Evolutionary conservation across 352 stramenopile genomes (phyloP), one percentile per base, ranked within the genome.

Genomic region (Pythium oligandrum): DNA sequence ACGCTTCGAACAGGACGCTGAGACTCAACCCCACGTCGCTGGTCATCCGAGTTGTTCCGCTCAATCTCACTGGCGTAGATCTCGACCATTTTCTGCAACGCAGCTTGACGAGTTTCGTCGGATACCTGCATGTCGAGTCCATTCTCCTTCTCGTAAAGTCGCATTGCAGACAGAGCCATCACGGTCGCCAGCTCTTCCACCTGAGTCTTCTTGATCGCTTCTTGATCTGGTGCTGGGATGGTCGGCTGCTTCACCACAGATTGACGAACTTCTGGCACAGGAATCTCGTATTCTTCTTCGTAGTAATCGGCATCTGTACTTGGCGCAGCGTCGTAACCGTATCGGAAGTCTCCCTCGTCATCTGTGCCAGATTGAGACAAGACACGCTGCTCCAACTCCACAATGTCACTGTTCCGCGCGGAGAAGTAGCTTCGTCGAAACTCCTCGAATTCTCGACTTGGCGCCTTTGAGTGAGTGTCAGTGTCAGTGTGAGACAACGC

Each of bases 141-240:
- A 9, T 72, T 75, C 48, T 88, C 78, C 51, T 83, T 71, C 47
- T 90, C 78, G 39, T 89, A 90, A 48, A 92, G 40, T n/a, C 72
- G 68, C 81, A 92, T 92, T 1, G 81, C 81, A 8, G 66, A 83
- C 44, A 92, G 70, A 9, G 81, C 81, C 65, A 92, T 83, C 11
- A 73, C 69, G 11, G 77, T 76, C 39, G 80, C 80, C 31, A 78
- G 45, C 42, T 87, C 67, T 12, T 82, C 55, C 1, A 49, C n/a
- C n/a, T 59, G 36, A 1, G 40, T 42, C 44, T 51, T 39, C 6
- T 30, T 47, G 17, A 26, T 26, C 17, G 17, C 17, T 26, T 26
- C 17, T 26, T 26, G 17, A 26, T 26, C 17, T 26, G 17, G 17
- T 26, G 17, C 17, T 26, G 17, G 17, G 17, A 26, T 26, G 17